phyloP scores from a whole-genome alignment of 2,329 filamentous ascomycete genomes.

The Aureobasidium lini region DNA sequence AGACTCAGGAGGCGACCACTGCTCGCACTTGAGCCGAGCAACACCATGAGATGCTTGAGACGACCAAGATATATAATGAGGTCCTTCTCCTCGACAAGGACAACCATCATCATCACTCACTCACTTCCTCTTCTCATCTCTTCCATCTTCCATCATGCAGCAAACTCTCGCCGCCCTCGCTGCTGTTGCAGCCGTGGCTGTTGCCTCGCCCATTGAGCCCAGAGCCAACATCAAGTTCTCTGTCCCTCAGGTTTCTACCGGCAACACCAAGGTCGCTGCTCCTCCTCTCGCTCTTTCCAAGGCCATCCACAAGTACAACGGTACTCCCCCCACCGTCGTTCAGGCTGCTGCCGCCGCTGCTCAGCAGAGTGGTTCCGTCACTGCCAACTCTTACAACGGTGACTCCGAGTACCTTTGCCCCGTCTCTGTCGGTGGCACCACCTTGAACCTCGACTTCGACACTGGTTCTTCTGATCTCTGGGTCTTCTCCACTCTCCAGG shows the following conservation, averaged over 20 bases:
- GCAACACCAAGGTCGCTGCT: constrained; percentile 31
- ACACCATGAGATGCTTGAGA: not conserved
- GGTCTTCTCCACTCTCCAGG: constrained; percentile 57
- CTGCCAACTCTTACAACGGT: constrained; percentile 28
- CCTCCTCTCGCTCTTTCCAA: constrained; percentile 23
- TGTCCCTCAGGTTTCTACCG: constrained; percentile 28
- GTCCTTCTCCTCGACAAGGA: not conserved
- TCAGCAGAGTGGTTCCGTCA: constrained; percentile 31
- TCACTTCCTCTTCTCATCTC: not conserved
- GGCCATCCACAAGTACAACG: constrained; percentile 19
- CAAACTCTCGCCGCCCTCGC: constrained; percentile 22
- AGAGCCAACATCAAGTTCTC: constrained; percentile 19
- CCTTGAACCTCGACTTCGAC: constrained; percentile 61
- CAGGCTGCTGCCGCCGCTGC: constrained; percentile 28
- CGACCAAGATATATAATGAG: not conserved
- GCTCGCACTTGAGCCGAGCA: constrained; percentile 1
- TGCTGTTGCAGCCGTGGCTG: constrained; percentile 24
- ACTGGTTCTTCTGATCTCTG: constrained; percentile 57
- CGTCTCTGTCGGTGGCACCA: constrained; percentile 57
- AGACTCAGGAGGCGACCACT: not conserved
- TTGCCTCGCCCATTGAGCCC: constrained; percentile 23
- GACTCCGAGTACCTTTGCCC: constrained; percentile 38
- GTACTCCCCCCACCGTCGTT: constrained; percentile 22
- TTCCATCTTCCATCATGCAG: constrained; percentile 7
- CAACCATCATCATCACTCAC: not conserved